Base-by-base conservation (phyloP, 129 eudicot genomes). In the Ambrosia trifida region DNA sequence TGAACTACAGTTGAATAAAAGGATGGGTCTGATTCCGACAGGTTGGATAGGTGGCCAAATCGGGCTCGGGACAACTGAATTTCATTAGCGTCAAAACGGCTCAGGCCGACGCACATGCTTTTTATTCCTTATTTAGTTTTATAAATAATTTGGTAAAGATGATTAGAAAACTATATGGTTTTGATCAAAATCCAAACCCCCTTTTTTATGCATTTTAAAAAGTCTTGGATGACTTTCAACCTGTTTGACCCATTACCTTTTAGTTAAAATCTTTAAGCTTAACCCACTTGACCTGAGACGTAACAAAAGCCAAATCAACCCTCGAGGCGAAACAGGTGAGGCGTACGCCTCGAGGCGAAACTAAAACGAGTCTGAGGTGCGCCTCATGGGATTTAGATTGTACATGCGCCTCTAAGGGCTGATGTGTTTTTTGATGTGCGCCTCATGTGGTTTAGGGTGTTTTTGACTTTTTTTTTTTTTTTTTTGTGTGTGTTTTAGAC, bases 201-300 rank as follows among this genome's bases (percentile, higher is more conserved):
- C 2, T 11, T 28, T 56, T 11, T 61, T 17, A 62, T 16, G 46
- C 6, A 35, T 35, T 17, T 33, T 3, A 35, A 35, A 1, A n/a
- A 2, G 35, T 35, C 41, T 62, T 62, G 67, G 47, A 62, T n/a
- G 67, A 36, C 46, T 36, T 62, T 62, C 35, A 57, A 17, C 38
- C 36, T 7, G 8, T 56, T 38, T 17, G 35, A 61, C 68, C 50
- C 18, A 16, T 2, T 47, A 38, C 0, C 4, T 53, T 53, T 17
- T 19, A 53, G 32, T 19, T 8, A 19, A 18, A 53, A 17, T 13
- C 7, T 7, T 46, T 46, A 5, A 17, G 31, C 31, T 53, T 7
- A 56, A 19, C 36, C 7, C 33, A 62, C 24, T 33, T 61, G 66
- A 33, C 66, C 0, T n/a, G 51, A 64, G 69, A 41, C 18, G 4